A percentile compares a stretch with the other conserved stretches of the same genome.
Evolutionary conservation across 495 filamentous ascomycete genomes (phyloP).

Genomic region (Neurospora terricola): DNA sequence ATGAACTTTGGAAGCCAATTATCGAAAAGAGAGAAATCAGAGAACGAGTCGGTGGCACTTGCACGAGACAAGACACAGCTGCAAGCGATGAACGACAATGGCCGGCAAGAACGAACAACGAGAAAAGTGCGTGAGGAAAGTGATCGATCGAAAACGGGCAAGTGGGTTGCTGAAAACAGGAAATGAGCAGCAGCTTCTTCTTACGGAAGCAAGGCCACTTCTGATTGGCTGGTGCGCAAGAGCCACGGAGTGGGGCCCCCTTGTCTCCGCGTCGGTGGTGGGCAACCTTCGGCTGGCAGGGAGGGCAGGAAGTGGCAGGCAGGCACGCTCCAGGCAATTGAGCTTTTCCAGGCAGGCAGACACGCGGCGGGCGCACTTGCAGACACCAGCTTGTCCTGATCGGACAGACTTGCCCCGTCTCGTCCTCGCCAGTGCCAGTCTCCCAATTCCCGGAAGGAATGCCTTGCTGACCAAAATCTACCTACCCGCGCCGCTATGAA

Average conservation of each 20-base stretch:
- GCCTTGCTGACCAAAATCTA: not conserved
- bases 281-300: not conserved
- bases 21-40: not conserved
- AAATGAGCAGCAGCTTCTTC: conserved; percentile 22
- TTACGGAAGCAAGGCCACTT: conserved; percentile 20
- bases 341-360: not conserved
- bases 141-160: conserved; percentile 10
- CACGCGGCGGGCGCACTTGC: not conserved
- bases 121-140: conserved; percentile 1
- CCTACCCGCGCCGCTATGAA: not conserved
- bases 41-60: not conserved
- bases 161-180: conserved; percentile 13
- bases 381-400: not conserved
- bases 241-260: not conserved
- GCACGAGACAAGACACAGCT: not conserved
- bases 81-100: not conserved
- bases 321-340: not conserved
- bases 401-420: not conserved
- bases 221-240: conserved; percentile 15
- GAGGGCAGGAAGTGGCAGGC: not conserved
- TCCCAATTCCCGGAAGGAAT: not conserved
- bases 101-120: not conserved
- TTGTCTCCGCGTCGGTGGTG: not conserved
- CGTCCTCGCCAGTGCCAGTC: not conserved
- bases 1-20: not conserved